phyloP scores from a whole-genome alignment of 2,329 filamentous ascomycete species.

The Phyllosticta ampelicida region DNA sequence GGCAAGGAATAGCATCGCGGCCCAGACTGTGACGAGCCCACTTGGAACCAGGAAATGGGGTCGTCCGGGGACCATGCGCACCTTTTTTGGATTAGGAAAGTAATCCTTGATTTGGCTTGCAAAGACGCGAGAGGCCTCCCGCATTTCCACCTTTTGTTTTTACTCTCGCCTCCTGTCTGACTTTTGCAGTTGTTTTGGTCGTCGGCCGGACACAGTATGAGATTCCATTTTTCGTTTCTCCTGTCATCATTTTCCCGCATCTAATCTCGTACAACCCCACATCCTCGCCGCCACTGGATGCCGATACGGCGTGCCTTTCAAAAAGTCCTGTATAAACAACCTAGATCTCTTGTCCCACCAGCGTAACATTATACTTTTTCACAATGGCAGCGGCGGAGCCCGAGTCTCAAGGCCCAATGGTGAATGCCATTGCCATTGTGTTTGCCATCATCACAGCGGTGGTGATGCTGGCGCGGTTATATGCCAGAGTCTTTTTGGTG shows the following conservation, averaged over 20 bases:
- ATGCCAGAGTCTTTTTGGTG: slow-evolving; percentile 30
- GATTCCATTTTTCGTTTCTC: background rate
- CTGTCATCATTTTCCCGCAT: background rate
- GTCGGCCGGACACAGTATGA: background rate
- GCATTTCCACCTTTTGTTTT: background rate
- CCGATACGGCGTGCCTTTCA: background rate
- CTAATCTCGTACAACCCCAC: background rate
- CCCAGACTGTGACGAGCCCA: background rate
- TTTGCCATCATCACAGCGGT: slow-evolving; percentile 30
- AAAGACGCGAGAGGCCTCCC: background rate
- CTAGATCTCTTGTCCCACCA: background rate
- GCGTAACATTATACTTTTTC: slow-evolving; percentile 1
- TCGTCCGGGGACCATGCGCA: background rate
- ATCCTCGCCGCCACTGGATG: background rate
- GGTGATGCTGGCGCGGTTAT: slow-evolving; percentile 29
- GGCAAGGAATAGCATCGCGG: background rate
- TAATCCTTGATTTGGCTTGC: background rate
- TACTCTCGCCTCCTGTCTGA: background rate
- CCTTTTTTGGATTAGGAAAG: background rate
- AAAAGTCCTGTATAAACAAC: background rate
- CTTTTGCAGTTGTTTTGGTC: background rate
- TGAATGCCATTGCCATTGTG: slow-evolving; percentile 25
- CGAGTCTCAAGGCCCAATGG: slow-evolving; percentile 11
- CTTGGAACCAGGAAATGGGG: background rate
- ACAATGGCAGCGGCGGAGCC: background rate